These are phyloP conservation scores for Crithidia sp. DNA, from an alignment of 208 protist genomes.

Conservation along the genomic window DNA sequence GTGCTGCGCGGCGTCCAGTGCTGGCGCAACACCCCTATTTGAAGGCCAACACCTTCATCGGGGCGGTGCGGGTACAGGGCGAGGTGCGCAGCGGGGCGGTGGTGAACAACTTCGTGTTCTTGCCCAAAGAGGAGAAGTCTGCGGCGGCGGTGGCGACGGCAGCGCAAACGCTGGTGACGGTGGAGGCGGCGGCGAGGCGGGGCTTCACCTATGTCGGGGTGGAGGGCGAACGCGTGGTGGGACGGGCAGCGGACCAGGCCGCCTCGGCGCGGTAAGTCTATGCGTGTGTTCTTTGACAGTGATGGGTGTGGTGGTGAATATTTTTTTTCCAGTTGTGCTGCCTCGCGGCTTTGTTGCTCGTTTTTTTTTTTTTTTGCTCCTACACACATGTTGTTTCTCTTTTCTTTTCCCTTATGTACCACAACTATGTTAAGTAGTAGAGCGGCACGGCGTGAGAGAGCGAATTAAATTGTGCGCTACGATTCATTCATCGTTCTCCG, in stretches of 20 bases:
- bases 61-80: constrained; percentile 71
- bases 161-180: constrained; percentile 21
- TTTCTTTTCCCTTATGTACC: too few species aligned
- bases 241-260: constrained; percentile 5
- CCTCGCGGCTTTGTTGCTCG: too few species aligned
- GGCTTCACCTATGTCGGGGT: constrained; percentile 44
- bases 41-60: constrained; percentile 56
- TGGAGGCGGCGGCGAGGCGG: constrained; percentile 17
- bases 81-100: constrained; percentile 63
- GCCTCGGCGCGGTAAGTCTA: neutral
- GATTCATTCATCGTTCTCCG: too few species aligned
- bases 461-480: too few species aligned
- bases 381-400: too few species aligned
- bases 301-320: too few species aligned
- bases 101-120: constrained; percentile 80
- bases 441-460: too few species aligned
- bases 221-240: constrained; percentile 37
- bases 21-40: constrained; percentile 67
- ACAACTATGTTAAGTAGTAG: too few species aligned
- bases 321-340: too few species aligned
- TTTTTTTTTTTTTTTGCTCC: too few species aligned
- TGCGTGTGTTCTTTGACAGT: too few species aligned
- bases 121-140: constrained; percentile 32
- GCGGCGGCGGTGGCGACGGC: constrained; percentile 14
- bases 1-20: constrained; percentile 21